A percentile compares a stretch with the other conserved stretches of the same genome.
phyloP scores from a whole-genome alignment of 768 basidiomycete species.

The Tulasnella sp. region DNA sequence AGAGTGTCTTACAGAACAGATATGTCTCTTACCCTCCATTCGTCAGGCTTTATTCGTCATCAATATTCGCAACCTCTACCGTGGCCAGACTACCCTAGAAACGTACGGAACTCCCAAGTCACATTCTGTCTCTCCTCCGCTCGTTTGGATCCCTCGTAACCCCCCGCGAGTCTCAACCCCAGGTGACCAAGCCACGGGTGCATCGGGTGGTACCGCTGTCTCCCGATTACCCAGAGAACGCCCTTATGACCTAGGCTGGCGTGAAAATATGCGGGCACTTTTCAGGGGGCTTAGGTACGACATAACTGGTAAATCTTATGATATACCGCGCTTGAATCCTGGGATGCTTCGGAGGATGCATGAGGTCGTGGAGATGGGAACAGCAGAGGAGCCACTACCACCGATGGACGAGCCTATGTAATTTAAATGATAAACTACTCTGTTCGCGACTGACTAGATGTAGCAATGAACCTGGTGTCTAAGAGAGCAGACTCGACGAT shows the following conservation, averaged over 20 bases:
- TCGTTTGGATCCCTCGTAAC: neutral
- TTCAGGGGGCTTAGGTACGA: neutral
- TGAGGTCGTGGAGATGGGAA: neutral
- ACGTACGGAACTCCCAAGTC: neutral
- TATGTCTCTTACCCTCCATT: neutral
- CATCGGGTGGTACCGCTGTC: neutral
- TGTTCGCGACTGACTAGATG: neutral
- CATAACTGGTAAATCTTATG: neutral
- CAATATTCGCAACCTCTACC: neutral
- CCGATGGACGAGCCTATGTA: neutral
- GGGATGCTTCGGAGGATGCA: slow-evolving; percentile 14
- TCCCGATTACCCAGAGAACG: neutral
- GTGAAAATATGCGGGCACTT: neutral
- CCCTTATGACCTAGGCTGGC: slow-evolving; percentile 10
- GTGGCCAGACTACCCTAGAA: neutral
- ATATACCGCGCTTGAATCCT: slow-evolving; percentile 1
- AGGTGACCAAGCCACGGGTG: neutral
- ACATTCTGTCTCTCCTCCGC: neutral
- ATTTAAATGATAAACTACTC: neutral
- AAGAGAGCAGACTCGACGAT: neutral
- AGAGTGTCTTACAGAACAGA: neutral
- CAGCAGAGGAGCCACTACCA: neutral
- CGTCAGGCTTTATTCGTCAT: neutral
- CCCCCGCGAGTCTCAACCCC: neutral
- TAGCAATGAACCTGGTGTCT: neutral